Conservation (phyloP, 169 alveolate species). For the Eimeria brunetti region DNA sequence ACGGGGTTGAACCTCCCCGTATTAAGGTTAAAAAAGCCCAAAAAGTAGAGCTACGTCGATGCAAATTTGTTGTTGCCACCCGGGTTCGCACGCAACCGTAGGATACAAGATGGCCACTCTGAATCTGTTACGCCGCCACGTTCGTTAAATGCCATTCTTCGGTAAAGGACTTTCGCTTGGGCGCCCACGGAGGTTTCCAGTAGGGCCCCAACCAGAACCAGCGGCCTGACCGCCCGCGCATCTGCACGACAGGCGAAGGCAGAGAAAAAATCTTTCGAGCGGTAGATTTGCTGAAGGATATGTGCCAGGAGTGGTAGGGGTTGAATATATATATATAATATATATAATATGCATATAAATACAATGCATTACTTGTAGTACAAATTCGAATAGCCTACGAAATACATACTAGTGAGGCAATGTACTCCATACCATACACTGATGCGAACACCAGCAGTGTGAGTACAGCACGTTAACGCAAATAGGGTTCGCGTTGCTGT, state of each 20-base stretch:
- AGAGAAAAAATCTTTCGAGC: too few relatives aligned
- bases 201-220: constrained; percentile 81
- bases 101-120: background rate
- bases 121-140: constrained; percentile 3
- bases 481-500: background rate
- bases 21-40: background rate
- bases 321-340: too few relatives aligned
- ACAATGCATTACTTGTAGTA: too few relatives aligned
- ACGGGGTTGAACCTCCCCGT: background rate
- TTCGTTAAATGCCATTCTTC: constrained; percentile 59
- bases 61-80: background rate
- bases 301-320: too few relatives aligned
- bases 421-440: too few relatives aligned
- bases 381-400: too few relatives aligned
- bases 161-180: constrained; percentile 8
- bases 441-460: background rate
- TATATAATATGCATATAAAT: too few relatives aligned
- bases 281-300: too few relatives aligned
- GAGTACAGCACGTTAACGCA: background rate
- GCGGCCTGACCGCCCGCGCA: constrained; percentile 78
- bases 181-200: constrained; percentile 81
- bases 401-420: too few relatives aligned
- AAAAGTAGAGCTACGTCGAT: background rate
- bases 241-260: background rate
- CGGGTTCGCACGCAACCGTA: background rate